phyloP scores from a whole-genome alignment of 1,139 yeast species.

The Arxiozyma heterogenica region DNA sequence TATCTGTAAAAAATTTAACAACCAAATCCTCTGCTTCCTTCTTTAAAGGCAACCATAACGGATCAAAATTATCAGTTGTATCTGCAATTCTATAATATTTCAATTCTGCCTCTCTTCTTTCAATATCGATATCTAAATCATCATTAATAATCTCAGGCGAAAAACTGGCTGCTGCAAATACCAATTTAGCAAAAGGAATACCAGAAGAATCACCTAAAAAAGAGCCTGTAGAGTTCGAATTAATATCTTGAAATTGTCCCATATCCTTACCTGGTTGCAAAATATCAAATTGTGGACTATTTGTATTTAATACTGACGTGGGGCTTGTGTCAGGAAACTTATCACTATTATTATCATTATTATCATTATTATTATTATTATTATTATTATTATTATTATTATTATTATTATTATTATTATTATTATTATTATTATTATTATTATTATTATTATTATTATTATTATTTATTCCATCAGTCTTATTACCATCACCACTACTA shows the following conservation, averaged over 20 bases:
- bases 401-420: neutral
- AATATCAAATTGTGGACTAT: constrained; percentile 13
- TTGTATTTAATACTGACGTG: constrained; percentile 2
- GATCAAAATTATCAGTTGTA: constrained; percentile 13
- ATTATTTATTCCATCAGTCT: neutral
- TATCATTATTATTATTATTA: neutral
- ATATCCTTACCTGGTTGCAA: constrained; percentile 20
- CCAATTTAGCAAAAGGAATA: constrained; percentile 62
- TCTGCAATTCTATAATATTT: constrained; percentile 16
- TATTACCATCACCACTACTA: neutral
- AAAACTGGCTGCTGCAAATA: constrained; percentile 67
- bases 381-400: neutral
- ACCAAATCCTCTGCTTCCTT: constrained; percentile 58
- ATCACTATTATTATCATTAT: neutral
- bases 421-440: neutral
- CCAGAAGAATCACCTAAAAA: constrained; percentile 50
- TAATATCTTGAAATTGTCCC: constrained; percentile 18
- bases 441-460: neutral
- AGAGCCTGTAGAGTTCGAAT: constrained; percentile 32
- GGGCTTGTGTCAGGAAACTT: constrained; percentile 10
- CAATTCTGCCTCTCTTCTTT: constrained; percentile 17
- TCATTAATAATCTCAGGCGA: constrained; percentile 31
- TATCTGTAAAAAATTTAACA: constrained; percentile 63
- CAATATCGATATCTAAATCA: constrained; percentile 19
- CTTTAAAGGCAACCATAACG: constrained; percentile 51